phyloP scores from a whole-genome alignment of 2,329 filamentous ascomycete species.

The Fusarium torreyae region DNA sequence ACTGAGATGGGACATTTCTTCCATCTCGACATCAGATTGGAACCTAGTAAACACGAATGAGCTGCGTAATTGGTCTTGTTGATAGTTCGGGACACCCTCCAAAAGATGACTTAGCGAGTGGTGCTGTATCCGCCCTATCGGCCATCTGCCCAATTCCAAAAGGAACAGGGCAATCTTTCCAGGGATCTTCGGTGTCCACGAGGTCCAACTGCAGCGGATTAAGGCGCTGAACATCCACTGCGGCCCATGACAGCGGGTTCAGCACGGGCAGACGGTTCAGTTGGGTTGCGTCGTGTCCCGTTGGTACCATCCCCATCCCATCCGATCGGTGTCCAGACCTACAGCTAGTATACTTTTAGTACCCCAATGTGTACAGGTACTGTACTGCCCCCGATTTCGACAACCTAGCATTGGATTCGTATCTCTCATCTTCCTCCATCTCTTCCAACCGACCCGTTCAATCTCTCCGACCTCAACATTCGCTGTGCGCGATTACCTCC shows the following conservation, averaged over 20 bases:
- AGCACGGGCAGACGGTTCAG: slow-evolving; percentile 1
- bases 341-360: slow-evolving; percentile 2
- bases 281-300: slow-evolving; percentile 17
- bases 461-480: slow-evolving; percentile 24
- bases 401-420: slow-evolving; percentile 21
- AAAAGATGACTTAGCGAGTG: slow-evolving; percentile 6
- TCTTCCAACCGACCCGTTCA: slow-evolving; percentile 16
- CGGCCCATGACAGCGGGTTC: slow-evolving; percentile 16
- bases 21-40: background rate
- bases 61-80: background rate
- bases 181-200: slow-evolving; percentile 26
- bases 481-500: slow-evolving; percentile 28
- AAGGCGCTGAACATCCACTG: slow-evolving; percentile 32
- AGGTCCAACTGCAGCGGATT: slow-evolving; percentile 17
- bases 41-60: background rate
- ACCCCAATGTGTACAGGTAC: background rate
- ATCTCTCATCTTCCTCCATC: slow-evolving; percentile 38
- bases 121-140: slow-evolving; percentile 14
- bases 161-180: background rate
- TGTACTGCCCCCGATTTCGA: slow-evolving; percentile 34
- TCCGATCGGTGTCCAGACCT: slow-evolving; percentile 18
- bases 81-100: background rate
- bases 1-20: background rate
- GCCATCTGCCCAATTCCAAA: slow-evolving; percentile 10
- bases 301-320: slow-evolving; percentile 7